These are phyloP conservation scores for Diutina neorugosa DNA, from an alignment of 1,139 yeast genomes.

Conservation along the genomic window DNA sequence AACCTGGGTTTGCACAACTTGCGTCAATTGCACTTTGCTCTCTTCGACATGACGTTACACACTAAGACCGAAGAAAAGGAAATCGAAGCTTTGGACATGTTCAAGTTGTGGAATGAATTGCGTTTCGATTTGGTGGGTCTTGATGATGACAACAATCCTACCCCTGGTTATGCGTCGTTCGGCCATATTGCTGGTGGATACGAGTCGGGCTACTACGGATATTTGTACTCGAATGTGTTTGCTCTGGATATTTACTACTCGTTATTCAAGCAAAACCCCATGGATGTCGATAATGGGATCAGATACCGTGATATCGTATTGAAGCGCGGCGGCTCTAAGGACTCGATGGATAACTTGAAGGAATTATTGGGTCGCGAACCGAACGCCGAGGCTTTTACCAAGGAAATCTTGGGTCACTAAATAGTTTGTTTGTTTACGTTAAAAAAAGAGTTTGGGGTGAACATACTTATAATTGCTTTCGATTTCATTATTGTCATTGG, in stretches of 20 bases:
- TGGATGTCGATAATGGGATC: slow-evolving; percentile 48
- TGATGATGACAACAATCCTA: slow-evolving; percentile 38
- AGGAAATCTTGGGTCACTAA: slow-evolving; percentile 23
- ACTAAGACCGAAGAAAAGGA: slow-evolving; percentile 31
- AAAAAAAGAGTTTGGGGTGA: background rate
- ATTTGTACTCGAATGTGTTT: slow-evolving; percentile 74
- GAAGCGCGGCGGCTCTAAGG: slow-evolving; percentile 62
- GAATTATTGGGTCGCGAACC: slow-evolving; percentile 73
- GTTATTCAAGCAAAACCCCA: slow-evolving; percentile 57
- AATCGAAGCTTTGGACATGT: slow-evolving; percentile 32
- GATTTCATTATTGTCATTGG: background rate
- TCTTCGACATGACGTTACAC: slow-evolving; percentile 67
- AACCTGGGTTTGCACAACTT: slow-evolving; percentile 60
- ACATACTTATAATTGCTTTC: background rate
- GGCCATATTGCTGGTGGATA: slow-evolving; percentile 82
- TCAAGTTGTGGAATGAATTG: slow-evolving; percentile 48
- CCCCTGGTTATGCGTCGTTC: slow-evolving; percentile 65
- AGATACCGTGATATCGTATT: slow-evolving; percentile 60
- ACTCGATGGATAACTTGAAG: slow-evolving; percentile 49
- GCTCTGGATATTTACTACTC: slow-evolving; percentile 75
- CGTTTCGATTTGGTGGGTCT: slow-evolving; percentile 48
- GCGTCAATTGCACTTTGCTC: slow-evolving; percentile 67
- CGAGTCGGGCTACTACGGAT: slow-evolving; percentile 80
- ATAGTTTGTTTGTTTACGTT: background rate
- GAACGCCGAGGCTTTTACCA: slow-evolving; percentile 53